Conservation (phyloP, 768 basidiomycete genomes). For the Multifurca ochricompacta region DNA sequence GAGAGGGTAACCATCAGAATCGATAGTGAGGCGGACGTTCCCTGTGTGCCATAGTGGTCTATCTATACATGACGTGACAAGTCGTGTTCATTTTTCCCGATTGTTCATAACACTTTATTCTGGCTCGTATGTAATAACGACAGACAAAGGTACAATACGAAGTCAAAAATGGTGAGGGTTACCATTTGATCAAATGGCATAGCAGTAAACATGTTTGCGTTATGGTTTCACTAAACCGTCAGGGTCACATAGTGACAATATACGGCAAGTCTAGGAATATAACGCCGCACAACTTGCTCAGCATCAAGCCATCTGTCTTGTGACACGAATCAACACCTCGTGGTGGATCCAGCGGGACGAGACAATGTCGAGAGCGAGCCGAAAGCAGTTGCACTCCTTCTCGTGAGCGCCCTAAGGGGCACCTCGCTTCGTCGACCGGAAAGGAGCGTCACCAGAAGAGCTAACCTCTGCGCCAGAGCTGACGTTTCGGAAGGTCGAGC, state of each 20-base stretch:
- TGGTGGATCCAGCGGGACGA: constrained; percentile 40
- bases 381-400: constrained; percentile 30
- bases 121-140: not conserved
- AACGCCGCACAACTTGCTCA: constrained; percentile 46
- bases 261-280: constrained; percentile 83
- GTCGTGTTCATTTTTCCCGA: too few species aligned
- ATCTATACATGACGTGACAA: too few species aligned
- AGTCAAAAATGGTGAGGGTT: not conserved
- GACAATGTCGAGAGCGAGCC: constrained; percentile 31
- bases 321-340: constrained; percentile 46
- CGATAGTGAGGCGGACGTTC: not conserved
- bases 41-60: not conserved
- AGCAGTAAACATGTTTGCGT: constrained; percentile 43
- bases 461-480: constrained; percentile 42
- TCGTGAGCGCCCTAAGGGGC: constrained; percentile 44
- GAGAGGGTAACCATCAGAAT: not conserved
- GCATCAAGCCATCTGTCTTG: constrained; percentile 36
- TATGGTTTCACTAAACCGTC: constrained; percentile 83
- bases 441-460: constrained; percentile 56
- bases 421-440: constrained; percentile 77
- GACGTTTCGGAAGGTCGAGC: constrained; percentile 62
- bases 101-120: too few species aligned
- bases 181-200: not conserved
- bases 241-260: constrained; percentile 69
- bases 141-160: not conserved